These are phyloP conservation scores for Pachyrhizus erosus DNA, from an alignment of 306 rosid species.

Conservation along the genomic window DNA sequence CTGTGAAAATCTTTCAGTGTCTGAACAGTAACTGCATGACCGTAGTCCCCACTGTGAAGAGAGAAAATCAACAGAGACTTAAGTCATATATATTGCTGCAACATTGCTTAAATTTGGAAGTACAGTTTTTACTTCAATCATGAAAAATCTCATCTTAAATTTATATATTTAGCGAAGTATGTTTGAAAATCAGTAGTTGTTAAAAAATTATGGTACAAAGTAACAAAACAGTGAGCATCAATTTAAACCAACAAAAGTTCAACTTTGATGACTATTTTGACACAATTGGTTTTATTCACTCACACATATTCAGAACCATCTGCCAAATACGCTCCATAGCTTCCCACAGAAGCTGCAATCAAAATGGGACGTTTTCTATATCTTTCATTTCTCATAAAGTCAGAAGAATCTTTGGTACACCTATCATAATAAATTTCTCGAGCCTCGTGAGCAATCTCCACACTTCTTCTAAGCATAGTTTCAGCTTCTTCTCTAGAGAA, in stretches of 20 bases:
- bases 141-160: background rate
- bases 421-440: conserved; percentile 66
- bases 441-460: conserved; percentile 81
- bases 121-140: background rate
- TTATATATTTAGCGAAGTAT: background rate
- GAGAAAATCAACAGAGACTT: conserved; percentile 6
- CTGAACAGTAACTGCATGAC: conserved; percentile 64
- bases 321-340: conserved; percentile 90
- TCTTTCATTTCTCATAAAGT: conserved; percentile 47
- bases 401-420: conserved; percentile 68
- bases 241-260: background rate
- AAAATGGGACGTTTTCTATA: conserved; percentile 58
- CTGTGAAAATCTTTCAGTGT: conserved; percentile 80
- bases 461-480: conserved; percentile 73
- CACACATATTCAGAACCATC: conserved; percentile 75
- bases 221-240: background rate
- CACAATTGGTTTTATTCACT: conserved; percentile 10
- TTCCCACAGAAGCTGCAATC: conserved; percentile 92
- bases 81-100: background rate
- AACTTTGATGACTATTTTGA: background rate
- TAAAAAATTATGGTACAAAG: background rate
- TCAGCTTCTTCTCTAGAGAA: conserved; percentile 71
- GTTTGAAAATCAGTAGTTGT: background rate
- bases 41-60: conserved; percentile 73
- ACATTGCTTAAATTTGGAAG: background rate